These are phyloP conservation scores for Phytophthora multivora DNA, from an alignment of 352 stramenopile species.

Conservation along the genomic window DNA sequence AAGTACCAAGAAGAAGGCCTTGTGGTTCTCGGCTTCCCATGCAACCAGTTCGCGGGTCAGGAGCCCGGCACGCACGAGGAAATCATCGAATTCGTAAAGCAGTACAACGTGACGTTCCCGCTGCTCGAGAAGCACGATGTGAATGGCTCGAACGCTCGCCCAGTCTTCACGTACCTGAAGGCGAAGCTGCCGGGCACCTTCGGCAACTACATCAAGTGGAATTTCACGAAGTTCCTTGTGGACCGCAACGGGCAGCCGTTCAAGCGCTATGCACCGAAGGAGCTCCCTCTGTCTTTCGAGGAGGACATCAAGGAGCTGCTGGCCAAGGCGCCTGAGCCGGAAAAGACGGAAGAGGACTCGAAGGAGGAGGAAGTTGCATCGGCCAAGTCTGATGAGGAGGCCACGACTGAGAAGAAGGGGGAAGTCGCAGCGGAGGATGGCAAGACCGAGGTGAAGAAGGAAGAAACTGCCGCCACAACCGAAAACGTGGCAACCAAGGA, in stretches of 20 bases:
- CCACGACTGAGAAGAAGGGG: constrained; percentile 20
- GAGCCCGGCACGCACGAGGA: constrained; percentile 76
- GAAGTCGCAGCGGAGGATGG: constrained; percentile 3
- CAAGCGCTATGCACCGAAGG: constrained; percentile 78
- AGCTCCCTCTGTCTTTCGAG: constrained; percentile 76
- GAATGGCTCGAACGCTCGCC: constrained; percentile 78
- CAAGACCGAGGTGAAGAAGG: constrained; percentile 23
- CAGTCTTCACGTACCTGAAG: constrained; percentile 89
- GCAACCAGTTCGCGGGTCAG: constrained; percentile 82
- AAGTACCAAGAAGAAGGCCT: constrained; percentile 74
- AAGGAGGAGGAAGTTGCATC: constrained; percentile 23
- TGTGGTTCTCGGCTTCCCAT: constrained; percentile 85
- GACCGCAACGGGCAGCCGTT: constrained; percentile 83
- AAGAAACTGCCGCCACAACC: constrained; percentile 13
- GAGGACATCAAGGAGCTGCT: constrained; percentile 51
- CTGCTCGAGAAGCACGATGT: constrained; percentile 89
- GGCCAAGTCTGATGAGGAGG: constrained; percentile 20
- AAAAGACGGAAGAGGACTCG: constrained; percentile 27
- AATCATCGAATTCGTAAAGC: constrained; percentile 67
- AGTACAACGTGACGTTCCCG: constrained; percentile 51
- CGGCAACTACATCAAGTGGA: constrained; percentile 87
- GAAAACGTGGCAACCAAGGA: constrained; percentile 20
- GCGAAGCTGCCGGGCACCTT: constrained; percentile 67
- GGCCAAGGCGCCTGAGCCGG: constrained; percentile 32
- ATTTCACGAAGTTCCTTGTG: constrained; percentile 93